Conservation (phyloP, 768 basidiomycete genomes). For the Asterophora lycoperdoides region DNA sequence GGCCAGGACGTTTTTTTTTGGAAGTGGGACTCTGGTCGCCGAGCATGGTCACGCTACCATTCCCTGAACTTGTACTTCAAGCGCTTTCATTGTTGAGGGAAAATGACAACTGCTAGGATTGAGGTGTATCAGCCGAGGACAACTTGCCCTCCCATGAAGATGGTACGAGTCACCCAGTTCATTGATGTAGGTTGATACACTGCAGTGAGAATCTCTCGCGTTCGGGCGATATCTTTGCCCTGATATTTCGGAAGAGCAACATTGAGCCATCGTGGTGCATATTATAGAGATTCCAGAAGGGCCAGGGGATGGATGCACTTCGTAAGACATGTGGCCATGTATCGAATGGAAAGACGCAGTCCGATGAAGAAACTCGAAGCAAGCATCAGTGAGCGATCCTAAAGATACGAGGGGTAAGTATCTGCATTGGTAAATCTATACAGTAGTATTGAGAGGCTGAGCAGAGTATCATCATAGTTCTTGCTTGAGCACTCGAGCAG, state of each 20-base stretch:
- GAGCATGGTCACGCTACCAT: conserved; percentile 15
- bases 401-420: no score
- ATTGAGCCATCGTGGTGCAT: conserved; percentile 8
- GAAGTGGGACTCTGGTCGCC: no score
- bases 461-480: no score
- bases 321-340: no score
- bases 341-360: no score
- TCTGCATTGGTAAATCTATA: no score
- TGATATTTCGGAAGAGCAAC: conserved; percentile 12
- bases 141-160: conserved; percentile 20
- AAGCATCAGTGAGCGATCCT: background rate
- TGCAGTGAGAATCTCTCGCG: background rate
- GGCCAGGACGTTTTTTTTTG: background rate
- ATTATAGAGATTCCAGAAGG: conserved; percentile 3
- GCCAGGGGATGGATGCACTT: conserved; percentile 28
- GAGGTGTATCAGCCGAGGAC: background rate
- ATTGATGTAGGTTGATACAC: background rate
- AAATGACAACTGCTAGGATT: conserved; percentile 1
- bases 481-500: no score
- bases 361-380: conserved; percentile 1
- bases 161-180: conserved; percentile 16
- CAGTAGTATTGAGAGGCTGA: no score
- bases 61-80: conserved; percentile 7
- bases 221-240: conserved; percentile 22
- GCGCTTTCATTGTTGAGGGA: background rate